Conservation (phyloP, 768 basidiomycete genomes). For the Pisolithus tinctorius region DNA sequence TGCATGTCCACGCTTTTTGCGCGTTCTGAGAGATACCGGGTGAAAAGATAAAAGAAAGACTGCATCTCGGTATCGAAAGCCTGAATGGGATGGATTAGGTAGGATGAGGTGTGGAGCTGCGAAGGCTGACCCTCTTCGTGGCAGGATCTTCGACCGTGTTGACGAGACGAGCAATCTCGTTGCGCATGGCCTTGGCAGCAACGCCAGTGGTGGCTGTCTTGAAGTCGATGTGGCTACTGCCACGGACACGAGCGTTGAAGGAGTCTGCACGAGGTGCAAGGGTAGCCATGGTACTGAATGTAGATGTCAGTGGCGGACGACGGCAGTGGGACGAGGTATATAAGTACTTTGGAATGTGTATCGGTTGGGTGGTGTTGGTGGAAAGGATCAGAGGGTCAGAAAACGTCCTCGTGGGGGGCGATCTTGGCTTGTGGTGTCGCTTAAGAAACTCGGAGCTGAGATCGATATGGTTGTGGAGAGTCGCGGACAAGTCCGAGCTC, state of each 20-base stretch:
- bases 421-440: constrained; percentile 58
- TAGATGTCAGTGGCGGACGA: constrained; percentile 6
- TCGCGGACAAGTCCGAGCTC: constrained; percentile 29
- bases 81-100: constrained; percentile 30
- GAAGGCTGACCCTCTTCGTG: constrained; percentile 66
- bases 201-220: constrained; percentile 96
- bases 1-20: constrained; percentile 66
- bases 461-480: constrained; percentile 27
- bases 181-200: constrained; percentile 94
- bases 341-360: constrained; percentile 45
- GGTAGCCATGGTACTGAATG: constrained; percentile 44
- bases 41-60: constrained; percentile 77
- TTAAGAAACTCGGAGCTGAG: constrained; percentile 39
- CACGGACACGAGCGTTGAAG: constrained; percentile 66
- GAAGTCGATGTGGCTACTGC: constrained; percentile 85
- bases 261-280: constrained; percentile 59
- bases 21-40: constrained; percentile 68
- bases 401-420: constrained; percentile 36
- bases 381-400: constrained; percentile 53
- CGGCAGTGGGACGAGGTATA: constrained; percentile 22
- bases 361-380: constrained; percentile 55
- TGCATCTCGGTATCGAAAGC: constrained; percentile 80
- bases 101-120: background rate
- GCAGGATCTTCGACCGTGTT: constrained; percentile 70
- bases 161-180: constrained; percentile 94